Evolutionary conservation across 257 asterid species (phyloP).

Genomic region (Solanum medicagineum): DNA sequence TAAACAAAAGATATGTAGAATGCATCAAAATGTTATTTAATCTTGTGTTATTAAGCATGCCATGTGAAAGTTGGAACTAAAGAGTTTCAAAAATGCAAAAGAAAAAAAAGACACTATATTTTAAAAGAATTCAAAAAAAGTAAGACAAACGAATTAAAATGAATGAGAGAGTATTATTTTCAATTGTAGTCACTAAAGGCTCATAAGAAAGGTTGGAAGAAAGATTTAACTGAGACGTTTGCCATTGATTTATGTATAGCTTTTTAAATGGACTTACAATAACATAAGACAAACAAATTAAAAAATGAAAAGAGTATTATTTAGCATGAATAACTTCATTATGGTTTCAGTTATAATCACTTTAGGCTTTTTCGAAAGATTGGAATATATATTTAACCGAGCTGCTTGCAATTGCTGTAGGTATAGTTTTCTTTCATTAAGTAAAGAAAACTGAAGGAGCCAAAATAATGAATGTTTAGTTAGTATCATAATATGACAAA

Average conservation of each 20-base stretch:
- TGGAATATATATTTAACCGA: background rate
- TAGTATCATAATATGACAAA: background rate
- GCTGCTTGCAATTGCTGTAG: background rate
- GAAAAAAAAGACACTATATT: too few species aligned
- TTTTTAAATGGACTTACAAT: background rate
- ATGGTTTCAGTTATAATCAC: background rate
- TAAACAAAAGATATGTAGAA: background rate
- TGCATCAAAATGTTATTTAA: background rate
- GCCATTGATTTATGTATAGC: background rate
- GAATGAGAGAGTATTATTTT: background rate
- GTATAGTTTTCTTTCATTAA: background rate
- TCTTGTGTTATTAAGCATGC: background rate
- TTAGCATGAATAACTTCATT: background rate
- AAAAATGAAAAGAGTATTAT: background rate
- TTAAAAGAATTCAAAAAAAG: background rate
- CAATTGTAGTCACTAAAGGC: background rate
- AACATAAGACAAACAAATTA: background rate
- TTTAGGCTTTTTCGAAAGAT: background rate
- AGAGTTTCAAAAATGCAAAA: too few species aligned
- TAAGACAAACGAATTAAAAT: background rate
- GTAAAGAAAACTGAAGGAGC: background rate
- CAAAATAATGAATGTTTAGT: background rate
- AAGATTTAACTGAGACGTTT: background rate
- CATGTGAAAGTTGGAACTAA: background rate
- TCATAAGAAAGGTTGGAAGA: background rate